Conservation (phyloP, 2,329 filamentous ascomycete species). For the Fusarium sp. region DNA sequence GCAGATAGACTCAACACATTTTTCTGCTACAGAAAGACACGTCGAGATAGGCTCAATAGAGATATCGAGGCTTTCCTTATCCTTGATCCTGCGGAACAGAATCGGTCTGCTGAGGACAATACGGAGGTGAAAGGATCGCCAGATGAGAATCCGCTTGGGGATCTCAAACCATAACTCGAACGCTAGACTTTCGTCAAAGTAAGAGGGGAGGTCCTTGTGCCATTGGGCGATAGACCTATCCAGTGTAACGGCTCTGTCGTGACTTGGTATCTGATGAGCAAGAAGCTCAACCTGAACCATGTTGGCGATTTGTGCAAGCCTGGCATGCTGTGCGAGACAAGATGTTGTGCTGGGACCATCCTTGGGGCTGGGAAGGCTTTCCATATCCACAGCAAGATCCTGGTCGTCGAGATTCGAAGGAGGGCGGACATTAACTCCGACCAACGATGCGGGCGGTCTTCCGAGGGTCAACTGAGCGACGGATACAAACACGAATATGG, state of each 20-base stretch:
- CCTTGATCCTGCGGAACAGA: no score
- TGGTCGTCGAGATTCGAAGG: conserved; percentile 27
- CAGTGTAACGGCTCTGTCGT: not conserved
- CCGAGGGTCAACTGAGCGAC: conserved; percentile 34
- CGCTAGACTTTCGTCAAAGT: no score
- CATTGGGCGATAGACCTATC: no score
- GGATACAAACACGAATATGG: conserved; percentile 53
- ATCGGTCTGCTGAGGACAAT: no score
- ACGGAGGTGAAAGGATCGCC: no score
- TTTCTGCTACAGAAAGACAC: no score
- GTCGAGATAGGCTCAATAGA: no score
- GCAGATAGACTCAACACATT: conserved; percentile 3
- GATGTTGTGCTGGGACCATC: conserved; percentile 23
- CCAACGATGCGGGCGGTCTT: conserved; percentile 20
- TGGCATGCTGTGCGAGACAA: conserved; percentile 27
- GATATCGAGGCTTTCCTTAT: no score
- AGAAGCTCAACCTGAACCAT: conserved; percentile 32
- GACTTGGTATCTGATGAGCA: conserved; percentile 26
- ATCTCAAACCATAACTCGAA: no score
- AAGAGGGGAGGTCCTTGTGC: no score
- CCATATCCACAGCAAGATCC: conserved; percentile 35
- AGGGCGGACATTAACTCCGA: conserved; percentile 29
- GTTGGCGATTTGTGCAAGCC: conserved; percentile 31
- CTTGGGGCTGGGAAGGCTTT: conserved; percentile 12
- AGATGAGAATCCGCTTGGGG: no score